Percentiles rank a stretch among this genome's conserved stretches.
Evolutionary conservation across 2,329 filamentous ascomycete genomes (phyloP).

Genomic region (Zymoseptoria ardabiliae): DNA sequence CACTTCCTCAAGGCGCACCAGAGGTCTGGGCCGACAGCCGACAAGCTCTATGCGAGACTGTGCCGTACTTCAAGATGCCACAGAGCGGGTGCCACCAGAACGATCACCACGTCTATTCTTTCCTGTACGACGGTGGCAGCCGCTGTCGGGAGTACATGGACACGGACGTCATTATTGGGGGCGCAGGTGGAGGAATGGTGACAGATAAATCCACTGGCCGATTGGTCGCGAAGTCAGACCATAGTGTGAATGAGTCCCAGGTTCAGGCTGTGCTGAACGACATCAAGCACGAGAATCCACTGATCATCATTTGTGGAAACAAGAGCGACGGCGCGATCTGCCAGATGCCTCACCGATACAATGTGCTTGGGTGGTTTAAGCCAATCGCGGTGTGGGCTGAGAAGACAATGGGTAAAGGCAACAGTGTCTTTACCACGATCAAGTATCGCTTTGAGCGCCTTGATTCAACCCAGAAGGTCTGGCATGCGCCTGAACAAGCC

Average conservation of each 20-base stretch:
- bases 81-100: conserved; percentile 53
- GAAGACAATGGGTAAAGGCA: conserved; percentile 33
- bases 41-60: conserved; percentile 55
- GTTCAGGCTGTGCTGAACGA: conserved; percentile 41
- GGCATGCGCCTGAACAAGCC: conserved; percentile 23
- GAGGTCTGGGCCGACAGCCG: conserved; percentile 52
- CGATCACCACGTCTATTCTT: conserved; percentile 45
- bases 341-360: conserved; percentile 52
- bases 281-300: conserved; percentile 40
- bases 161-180: conserved; percentile 55
- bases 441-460: conserved; percentile 62
- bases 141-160: conserved; percentile 50
- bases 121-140: conserved; percentile 53
- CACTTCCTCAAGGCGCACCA: conserved; percentile 34
- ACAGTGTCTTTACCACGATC: conserved; percentile 34
- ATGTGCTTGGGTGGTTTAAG: conserved; percentile 62
- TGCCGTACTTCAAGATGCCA: conserved; percentile 55
- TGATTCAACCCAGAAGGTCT: conserved; percentile 44
- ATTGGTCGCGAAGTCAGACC: conserved; percentile 42
- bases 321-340: conserved; percentile 44
- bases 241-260: conserved; percentile 32
- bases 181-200: conserved; percentile 49
- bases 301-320: conserved; percentile 47
- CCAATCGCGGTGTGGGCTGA: conserved; percentile 64
- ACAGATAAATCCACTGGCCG: conserved; percentile 40